Percentiles rank a stretch among this genome's conserved stretches.
Conservation (phyloP, 1,139 yeast genomes). For the Diutina neorugosa region DNA sequence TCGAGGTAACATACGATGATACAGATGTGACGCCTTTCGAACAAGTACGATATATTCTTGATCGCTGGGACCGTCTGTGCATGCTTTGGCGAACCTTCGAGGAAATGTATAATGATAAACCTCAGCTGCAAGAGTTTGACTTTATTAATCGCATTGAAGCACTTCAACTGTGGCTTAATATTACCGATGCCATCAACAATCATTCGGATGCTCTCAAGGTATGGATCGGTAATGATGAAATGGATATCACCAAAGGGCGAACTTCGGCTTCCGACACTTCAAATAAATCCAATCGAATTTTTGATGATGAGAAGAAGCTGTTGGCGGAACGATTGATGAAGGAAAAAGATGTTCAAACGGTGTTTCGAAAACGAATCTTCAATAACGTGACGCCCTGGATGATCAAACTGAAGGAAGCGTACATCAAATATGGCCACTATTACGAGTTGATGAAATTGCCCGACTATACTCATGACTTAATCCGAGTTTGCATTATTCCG, state of each 20-base stretch:
- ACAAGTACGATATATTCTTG: constrained; percentile 47
- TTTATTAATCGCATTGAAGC: constrained; percentile 65
- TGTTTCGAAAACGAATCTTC: constrained; percentile 51
- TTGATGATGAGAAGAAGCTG: constrained; percentile 48
- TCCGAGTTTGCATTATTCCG: constrained; percentile 65
- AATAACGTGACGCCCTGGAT: constrained; percentile 59
- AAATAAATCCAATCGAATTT: constrained; percentile 26
- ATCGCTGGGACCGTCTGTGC: constrained; percentile 56
- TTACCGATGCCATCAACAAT: constrained; percentile 55
- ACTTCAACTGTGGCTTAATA: constrained; percentile 72
- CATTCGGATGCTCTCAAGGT: constrained; percentile 43
- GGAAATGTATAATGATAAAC: constrained; percentile 72
- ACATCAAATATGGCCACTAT: constrained; percentile 46
- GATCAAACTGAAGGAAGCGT: constrained; percentile 65
- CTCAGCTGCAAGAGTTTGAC: constrained; percentile 52
- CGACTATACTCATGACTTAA: constrained; percentile 54
- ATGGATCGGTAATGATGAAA: constrained; percentile 76
- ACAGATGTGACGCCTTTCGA: constrained; percentile 18
- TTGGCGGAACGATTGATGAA: constrained; percentile 81
- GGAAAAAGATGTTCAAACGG: constrained; percentile 68
- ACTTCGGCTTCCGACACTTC: constrained; percentile 2
- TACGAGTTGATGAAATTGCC: constrained; percentile 69
- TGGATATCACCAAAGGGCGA: constrained; percentile 40
- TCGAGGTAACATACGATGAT: constrained; percentile 37
- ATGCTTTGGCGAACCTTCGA: constrained; percentile 70